Evolutionary conservation across 352 stramenopile genomes (phyloP).

Genomic region (Phytopythium cucurbitacearum): DNA sequence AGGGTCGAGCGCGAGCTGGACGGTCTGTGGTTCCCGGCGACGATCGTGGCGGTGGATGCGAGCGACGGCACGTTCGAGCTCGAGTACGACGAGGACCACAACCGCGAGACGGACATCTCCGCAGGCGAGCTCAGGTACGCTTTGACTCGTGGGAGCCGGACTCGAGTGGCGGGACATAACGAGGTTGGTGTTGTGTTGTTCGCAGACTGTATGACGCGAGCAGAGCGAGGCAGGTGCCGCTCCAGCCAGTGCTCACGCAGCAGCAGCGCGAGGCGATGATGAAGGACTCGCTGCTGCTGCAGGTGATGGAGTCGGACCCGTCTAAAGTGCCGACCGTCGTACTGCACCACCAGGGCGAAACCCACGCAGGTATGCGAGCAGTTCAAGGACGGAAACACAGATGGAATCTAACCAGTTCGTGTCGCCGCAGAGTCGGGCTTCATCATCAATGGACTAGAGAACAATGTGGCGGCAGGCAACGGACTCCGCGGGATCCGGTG

Average conservation of each 20-base stretch:
- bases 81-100: constrained; percentile 79
- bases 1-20: constrained; percentile 72
- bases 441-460: constrained; percentile 84
- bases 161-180: background rate
- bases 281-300: constrained; percentile 57
- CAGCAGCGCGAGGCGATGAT: constrained; percentile 37
- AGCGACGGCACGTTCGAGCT: constrained; percentile 57
- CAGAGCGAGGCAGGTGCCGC: constrained; percentile 1
- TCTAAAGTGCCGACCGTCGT: constrained; percentile 70
- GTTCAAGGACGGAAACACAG: background rate
- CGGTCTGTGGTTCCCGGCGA: constrained; percentile 71
- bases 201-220: constrained; percentile 5
- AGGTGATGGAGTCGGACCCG: constrained; percentile 59
- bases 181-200: too few relatives aligned
- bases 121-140: constrained; percentile 37
- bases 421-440: constrained; percentile 42
- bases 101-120: constrained; percentile 56
- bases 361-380: constrained; percentile 38
- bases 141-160: background rate
- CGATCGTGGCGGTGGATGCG: constrained; percentile 40
- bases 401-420: background rate
- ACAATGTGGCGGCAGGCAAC: constrained; percentile 78
- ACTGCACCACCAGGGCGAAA: constrained; percentile 72
- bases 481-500: constrained; percentile 75
- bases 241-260: constrained; percentile 15